Base-by-base conservation (phyloP, 2,329 filamentous ascomycete genomes). In the Colletotrichum horii region DNA sequence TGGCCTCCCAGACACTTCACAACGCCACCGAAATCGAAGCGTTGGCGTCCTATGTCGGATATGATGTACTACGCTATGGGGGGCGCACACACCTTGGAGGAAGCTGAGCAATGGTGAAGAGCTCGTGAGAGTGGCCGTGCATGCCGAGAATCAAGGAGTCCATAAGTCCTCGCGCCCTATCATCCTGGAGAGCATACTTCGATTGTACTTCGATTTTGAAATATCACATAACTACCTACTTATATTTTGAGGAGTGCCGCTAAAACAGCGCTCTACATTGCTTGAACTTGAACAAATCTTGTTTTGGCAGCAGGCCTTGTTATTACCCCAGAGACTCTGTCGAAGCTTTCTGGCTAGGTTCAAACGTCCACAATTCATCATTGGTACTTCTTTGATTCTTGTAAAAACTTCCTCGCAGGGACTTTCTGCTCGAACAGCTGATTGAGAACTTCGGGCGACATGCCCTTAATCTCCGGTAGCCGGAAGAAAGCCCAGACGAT, bases 401-500 rank as follows among this genome's bases (percentile, higher is more conserved):
- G 26, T 8, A 22, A 8, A 22, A 22, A 61, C 28, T 16, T 34
- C 8, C 58, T 61, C 7, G 30, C 30, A 5, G 58, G 58, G 28
- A 61, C 58, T 22, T 61, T 61, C 58, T 32, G 28, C 58, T 61
- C 30, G n/a, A 61, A 61, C 8, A 61, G 58, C 26, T 32, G 6
- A 15, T 61, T 24, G 26, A 61, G 19, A 30, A 32, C 30, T 5
- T 61, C 58, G 19, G 26, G 58, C 26, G 58, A 61, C 19, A 61
- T 61, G 4, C 30, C 58, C 28, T 61, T 65, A 88, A 65, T 30
- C 83, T 92, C 90, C 11, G 89, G 89, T 73, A 87, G 78, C 16
- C 85, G 82, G 79, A 86, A 87, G 76, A 81, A 87, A 12, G 83
- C 83, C 84, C 85, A 87, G n/a, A 83, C 67, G 1, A 83, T 80